Evolutionary conservation across 2,329 filamentous ascomycete species (phyloP).

Genomic region (Leptographium radiaticola): DNA sequence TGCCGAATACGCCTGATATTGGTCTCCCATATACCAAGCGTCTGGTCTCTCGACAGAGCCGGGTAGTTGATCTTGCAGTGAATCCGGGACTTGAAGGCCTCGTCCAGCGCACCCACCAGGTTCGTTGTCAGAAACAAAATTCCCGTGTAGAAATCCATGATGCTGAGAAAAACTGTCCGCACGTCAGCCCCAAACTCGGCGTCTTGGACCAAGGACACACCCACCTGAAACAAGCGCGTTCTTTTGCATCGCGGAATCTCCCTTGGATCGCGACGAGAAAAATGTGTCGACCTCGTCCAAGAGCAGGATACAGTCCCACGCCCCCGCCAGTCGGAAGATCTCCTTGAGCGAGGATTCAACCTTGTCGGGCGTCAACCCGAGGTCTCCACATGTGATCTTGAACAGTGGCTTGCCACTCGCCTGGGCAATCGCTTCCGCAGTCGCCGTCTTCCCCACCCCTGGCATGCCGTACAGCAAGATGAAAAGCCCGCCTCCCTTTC

Average conservation of each 20-base stretch:
- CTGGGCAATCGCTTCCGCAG: constrained; percentile 24
- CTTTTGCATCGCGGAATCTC: constrained; percentile 17
- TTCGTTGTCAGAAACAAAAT: constrained; percentile 38
- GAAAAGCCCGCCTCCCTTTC: constrained; percentile 29
- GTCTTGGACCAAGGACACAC: neutral
- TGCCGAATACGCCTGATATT: constrained; percentile 8
- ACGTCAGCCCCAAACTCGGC: neutral
- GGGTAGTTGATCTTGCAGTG: constrained; percentile 30
- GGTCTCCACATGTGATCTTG: constrained; percentile 35
- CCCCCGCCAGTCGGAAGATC: constrained; percentile 11
- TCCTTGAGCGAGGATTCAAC: constrained; percentile 17
- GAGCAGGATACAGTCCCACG: constrained; percentile 14
- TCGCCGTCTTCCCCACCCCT: constrained; percentile 35
- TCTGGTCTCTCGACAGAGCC: constrained; percentile 7
- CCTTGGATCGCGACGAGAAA: constrained; percentile 9
- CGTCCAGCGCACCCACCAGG: constrained; percentile 32
- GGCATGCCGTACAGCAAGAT: constrained; percentile 33
- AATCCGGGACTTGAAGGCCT: constrained; percentile 36
- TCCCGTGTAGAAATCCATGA: constrained; percentile 34
- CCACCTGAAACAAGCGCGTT: constrained; percentile 19
- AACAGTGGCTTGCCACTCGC: constrained; percentile 30
- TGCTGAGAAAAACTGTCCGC: constrained; percentile 28
- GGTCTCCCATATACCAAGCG: constrained; percentile 10
- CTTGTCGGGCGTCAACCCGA: constrained; percentile 24
- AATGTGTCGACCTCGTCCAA: constrained; percentile 16